Conservation (phyloP, 805 yeast genomes). For the Saturnispora galanensis region DNA sequence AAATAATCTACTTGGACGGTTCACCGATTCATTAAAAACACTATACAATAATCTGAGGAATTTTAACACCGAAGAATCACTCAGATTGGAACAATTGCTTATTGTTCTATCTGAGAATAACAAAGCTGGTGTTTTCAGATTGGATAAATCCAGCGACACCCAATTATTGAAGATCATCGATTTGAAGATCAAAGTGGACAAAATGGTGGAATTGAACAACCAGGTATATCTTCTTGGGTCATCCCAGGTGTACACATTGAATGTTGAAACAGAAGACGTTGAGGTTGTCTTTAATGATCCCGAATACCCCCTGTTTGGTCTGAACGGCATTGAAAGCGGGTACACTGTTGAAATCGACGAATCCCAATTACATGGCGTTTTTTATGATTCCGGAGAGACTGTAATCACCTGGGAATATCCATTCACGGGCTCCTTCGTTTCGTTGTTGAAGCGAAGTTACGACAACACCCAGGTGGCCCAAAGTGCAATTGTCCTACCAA, state of each 20-base stretch:
- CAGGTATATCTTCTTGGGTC: background rate
- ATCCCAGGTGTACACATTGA: conserved; percentile 1
- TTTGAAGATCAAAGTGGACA: conserved; percentile 1
- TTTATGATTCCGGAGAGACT: conserved; percentile 1
- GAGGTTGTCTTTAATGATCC: background rate
- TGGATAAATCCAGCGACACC: conserved; percentile 22
- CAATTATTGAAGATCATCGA: conserved; percentile 4
- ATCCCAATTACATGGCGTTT: conserved; percentile 12
- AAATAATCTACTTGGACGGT: background rate
- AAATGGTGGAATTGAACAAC: conserved; percentile 12
- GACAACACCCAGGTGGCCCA: conserved; percentile 38
- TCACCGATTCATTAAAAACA: background rate
- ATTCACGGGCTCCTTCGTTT: conserved; percentile 24
- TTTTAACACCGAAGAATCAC: conserved; percentile 21
- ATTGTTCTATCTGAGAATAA: conserved; percentile 33
- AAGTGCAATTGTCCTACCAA: conserved; percentile 58
- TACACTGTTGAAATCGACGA: conserved; percentile 9
- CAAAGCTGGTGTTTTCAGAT: conserved; percentile 34
- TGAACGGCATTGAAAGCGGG: conserved; percentile 12
- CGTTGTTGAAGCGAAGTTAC: conserved; percentile 31
- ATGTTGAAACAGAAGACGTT: background rate
- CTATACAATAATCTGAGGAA: background rate
- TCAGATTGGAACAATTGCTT: conserved; percentile 38
- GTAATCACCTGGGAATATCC: conserved; percentile 16
- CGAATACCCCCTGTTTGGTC: conserved; percentile 5